phyloP scores from a whole-genome alignment of 768 basidiomycete genomes.

The Gymnopilus dilepis region DNA sequence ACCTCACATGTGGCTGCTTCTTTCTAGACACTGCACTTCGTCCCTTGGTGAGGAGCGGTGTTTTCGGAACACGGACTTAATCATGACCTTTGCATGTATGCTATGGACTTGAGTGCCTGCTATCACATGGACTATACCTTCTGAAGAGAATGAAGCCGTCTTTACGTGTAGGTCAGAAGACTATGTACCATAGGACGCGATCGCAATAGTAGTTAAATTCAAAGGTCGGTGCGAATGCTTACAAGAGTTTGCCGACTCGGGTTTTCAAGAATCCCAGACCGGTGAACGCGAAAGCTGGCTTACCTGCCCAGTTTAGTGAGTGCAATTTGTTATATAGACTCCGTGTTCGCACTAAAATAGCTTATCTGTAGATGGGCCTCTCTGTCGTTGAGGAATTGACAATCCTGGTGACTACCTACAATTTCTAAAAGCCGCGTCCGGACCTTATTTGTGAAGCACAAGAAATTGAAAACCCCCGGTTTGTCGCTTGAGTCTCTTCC shows the following conservation, averaged over 20 bases:
- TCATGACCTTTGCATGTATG: not conserved
- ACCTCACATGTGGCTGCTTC: not conserved
- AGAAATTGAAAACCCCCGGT: not conserved
- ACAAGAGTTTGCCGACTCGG: slow-evolving; percentile 2
- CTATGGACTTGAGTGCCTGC: not conserved
- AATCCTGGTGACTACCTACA: not conserved
- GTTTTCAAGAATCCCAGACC: not conserved
- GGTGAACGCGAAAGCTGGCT: not conserved
- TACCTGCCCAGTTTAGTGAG: not conserved
- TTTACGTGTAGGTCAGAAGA: not conserved
- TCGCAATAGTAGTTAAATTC: slow-evolving; percentile 4
- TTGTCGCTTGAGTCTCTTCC: not conserved
- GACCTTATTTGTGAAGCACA: not conserved
- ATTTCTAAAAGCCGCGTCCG: not conserved
- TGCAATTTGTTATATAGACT: not conserved
- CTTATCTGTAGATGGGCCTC: not conserved
- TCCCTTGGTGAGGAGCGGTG: not conserved
- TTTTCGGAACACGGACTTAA: not conserved
- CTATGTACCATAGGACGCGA: not conserved
- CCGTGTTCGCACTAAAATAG: not conserved
- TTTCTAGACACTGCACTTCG: not conserved
- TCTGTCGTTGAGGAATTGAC: not conserved
- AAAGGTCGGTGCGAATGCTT: slow-evolving; percentile 1
- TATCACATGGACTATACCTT: slow-evolving; percentile 1
- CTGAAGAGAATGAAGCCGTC: not conserved